These are phyloP conservation scores for Pluteus cervinus DNA, from an alignment of 768 basidiomycete species.

Conservation along the genomic window DNA sequence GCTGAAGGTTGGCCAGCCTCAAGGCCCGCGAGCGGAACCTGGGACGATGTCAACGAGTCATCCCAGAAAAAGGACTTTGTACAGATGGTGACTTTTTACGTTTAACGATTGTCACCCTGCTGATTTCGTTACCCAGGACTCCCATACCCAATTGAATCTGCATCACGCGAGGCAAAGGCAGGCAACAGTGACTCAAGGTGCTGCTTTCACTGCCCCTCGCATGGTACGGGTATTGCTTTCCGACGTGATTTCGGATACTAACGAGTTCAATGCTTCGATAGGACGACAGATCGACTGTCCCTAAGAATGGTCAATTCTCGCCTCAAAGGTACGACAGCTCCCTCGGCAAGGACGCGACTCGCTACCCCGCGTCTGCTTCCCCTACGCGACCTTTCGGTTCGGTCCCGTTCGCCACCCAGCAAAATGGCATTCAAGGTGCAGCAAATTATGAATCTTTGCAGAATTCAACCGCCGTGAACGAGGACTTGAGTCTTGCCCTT, in stretches of 20 bases:
- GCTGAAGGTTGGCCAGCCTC: slow-evolving; percentile 47
- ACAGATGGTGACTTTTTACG: slow-evolving; percentile 35
- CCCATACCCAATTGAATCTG: slow-evolving; percentile 34
- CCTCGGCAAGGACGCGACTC: slow-evolving; percentile 35
- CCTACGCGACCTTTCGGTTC: slow-evolving; percentile 34
- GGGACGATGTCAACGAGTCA: slow-evolving; percentile 50
- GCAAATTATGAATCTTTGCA: slow-evolving; percentile 18
- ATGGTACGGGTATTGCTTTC: slow-evolving; percentile 23
- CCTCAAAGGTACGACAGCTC: slow-evolving; percentile 48
- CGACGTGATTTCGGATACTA: slow-evolving; percentile 9
- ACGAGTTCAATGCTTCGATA: slow-evolving; percentile 17
- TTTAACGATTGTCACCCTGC: slow-evolving; percentile 7
- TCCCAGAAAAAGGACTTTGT: slow-evolving; percentile 46
- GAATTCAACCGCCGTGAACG: slow-evolving; percentile 36
- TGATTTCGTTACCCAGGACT: slow-evolving; percentile 29
- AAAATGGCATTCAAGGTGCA: slow-evolving; percentile 7
- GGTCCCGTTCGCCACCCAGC: slow-evolving; percentile 18
- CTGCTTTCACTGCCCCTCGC: slow-evolving; percentile 33
- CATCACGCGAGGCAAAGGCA: slow-evolving; percentile 45
- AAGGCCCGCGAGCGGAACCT: slow-evolving; percentile 46
- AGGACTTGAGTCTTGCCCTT: slow-evolving; percentile 49
- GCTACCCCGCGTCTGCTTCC: slow-evolving; percentile 36
- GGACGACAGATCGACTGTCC: slow-evolving; percentile 40
- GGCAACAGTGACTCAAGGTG: slow-evolving; percentile 28
- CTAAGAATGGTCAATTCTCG: slow-evolving; percentile 45